Evolutionary conservation across 768 basidiomycete species (phyloP).

Genomic region (Suillus weaverae): DNA sequence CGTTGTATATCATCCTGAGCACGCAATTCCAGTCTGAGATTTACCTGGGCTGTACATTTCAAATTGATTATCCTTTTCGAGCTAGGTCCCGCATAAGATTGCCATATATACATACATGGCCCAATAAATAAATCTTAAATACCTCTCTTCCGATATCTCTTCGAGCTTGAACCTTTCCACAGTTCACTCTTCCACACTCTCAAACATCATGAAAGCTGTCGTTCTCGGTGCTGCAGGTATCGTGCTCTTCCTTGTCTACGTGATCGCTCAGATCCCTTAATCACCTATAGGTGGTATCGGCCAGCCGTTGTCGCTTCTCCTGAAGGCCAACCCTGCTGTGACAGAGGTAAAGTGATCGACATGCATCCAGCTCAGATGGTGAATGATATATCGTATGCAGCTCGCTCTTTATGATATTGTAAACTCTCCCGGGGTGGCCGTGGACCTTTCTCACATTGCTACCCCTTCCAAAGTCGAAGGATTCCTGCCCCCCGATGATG

Average conservation of each 20-base stretch:
- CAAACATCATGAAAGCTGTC: slow-evolving; percentile 65
- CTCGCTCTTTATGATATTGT: slow-evolving; percentile 95
- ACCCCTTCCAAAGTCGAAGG: slow-evolving; percentile 85
- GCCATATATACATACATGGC: not conserved
- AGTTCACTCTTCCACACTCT: slow-evolving; percentile 8
- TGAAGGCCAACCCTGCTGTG: slow-evolving; percentile 83
- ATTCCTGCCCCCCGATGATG: slow-evolving; percentile 76
- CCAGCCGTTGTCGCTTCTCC: slow-evolving; percentile 89
- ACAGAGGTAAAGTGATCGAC: slow-evolving; percentile 54
- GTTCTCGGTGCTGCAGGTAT: slow-evolving; percentile 95
- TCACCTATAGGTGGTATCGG: slow-evolving; percentile 81
- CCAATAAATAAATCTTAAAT: not conserved
- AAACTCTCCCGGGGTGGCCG: slow-evolving; percentile 95
- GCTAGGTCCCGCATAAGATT: not conserved
- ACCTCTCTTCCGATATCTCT: slow-evolving; percentile 3
- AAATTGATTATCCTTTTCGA: slow-evolving; percentile 4
- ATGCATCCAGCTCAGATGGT: slow-evolving; percentile 4
- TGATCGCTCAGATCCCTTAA: slow-evolving; percentile 5
- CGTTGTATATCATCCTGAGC: not conserved
- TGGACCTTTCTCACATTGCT: slow-evolving; percentile 91
- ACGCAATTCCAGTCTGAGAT: not conserved
- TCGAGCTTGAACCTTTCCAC: slow-evolving; percentile 2
- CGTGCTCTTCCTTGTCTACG: slow-evolving; percentile 13
- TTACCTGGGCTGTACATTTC: not conserved
- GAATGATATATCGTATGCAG: slow-evolving; percentile 36